Conservation (phyloP, 2,329 filamentous ascomycete genomes). For the Bertia moriformis region DNA sequence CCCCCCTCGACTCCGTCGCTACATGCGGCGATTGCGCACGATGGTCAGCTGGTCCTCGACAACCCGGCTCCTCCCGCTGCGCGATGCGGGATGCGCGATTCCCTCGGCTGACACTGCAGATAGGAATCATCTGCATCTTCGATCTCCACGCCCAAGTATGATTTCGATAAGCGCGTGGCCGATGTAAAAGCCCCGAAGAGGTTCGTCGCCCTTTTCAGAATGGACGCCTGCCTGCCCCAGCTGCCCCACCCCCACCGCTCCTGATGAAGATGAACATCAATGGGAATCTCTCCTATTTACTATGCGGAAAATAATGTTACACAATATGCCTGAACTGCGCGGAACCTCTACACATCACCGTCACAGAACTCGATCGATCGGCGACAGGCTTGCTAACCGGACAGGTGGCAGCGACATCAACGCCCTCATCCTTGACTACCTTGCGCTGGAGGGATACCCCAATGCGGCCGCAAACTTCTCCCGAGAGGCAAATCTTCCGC, state of each 20-base stretch:
- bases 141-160: constrained; percentile 53
- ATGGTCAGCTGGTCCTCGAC: too few relatives aligned
- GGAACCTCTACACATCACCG: too few relatives aligned
- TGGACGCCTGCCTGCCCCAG: constrained; percentile 2
- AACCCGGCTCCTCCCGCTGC: too few relatives aligned
- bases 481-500: constrained; percentile 74
- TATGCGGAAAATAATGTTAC: constrained; percentile 83
- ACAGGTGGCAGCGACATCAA: constrained; percentile 95
- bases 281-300: constrained; percentile 99
- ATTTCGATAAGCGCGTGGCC: constrained; percentile 70
- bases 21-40: too few relatives aligned
- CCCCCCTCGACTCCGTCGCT: too few relatives aligned
- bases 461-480: constrained; percentile 87
- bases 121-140: constrained; percentile 64
- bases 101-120: too few relatives aligned
- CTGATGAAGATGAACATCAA: constrained; percentile 76
- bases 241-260: too few relatives aligned
- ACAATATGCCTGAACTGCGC: too few relatives aligned
- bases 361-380: too few relatives aligned
- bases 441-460: constrained; percentile 89
- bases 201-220: constrained; percentile 52
- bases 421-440: constrained; percentile 85
- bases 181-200: constrained; percentile 78
- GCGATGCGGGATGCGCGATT: too few relatives aligned
- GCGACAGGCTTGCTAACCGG: too few relatives aligned